Base-by-base conservation (phyloP, 805 yeast species). In the Lachancea meyersii region DNA sequence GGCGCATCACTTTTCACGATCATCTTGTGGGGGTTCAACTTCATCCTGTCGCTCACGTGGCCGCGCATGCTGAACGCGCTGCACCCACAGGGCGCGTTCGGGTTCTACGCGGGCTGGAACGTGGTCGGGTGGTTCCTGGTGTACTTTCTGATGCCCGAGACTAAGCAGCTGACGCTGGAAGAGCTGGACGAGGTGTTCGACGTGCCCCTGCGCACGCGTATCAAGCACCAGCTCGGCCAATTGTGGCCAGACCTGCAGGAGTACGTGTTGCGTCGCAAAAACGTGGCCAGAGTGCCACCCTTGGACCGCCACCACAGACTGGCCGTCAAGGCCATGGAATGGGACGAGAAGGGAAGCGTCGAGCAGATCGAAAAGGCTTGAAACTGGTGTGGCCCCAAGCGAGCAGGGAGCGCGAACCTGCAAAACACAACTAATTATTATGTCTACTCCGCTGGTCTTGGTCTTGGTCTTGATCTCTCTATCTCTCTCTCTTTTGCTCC, bases 71-170 rank as follows among this genome's bases (percentile, higher is more conserved):
- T 75, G 44, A 72, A 64, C 37, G 79, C 82, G 0, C 80, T 86
- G 65, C 77, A 76, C 43, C 75, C 87, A 2, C 86, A 81, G 50
- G 95, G 96, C 61, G 94, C 94, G 3, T 86, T 84, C 59, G 88
- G 93, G 11, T 86, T 80, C 74, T 86, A 85, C 57, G 95, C 93
- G 1, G 95, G 82, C 11, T 82, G 91, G 89, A 86, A 86, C 61
- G 52, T 79, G 45, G 67, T 79, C 42, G 86, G 85, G 0, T 80
- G 79, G 68, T 77, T 79, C 65, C 52, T 85, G 54, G 85, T 83
- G 4, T 72, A 85, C 42, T 79, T 83, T 73, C 69, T 82, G 59
- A 67, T 82, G 46, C 84, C 86, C 2, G 86, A 80, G 57, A 80
- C 86, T 4, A 77, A 76, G 59, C 75, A 77, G 16, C 67, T 78